These are phyloP conservation scores for Fagus crenata DNA, from an alignment of 306 rosid genomes.

Conservation along the genomic window DNA sequence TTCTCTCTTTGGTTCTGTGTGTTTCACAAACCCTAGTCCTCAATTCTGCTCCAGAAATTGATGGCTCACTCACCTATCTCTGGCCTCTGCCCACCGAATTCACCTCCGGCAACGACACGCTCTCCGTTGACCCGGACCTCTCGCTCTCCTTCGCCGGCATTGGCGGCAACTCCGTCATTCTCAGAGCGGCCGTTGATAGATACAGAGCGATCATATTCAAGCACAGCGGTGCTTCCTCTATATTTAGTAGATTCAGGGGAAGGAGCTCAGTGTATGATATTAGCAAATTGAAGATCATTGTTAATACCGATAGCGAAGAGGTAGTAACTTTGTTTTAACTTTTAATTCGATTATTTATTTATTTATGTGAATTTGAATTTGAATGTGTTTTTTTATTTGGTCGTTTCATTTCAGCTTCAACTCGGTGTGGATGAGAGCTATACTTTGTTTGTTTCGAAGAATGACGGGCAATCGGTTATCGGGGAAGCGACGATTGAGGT, in stretches of 20 bases:
- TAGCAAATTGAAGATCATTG: slow-evolving; percentile 48
- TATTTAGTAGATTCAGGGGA: slow-evolving; percentile 41
- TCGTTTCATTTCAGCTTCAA: slow-evolving; percentile 61
- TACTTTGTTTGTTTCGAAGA: slow-evolving; percentile 52
- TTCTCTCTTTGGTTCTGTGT: slow-evolving; percentile 27
- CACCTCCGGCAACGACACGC: slow-evolving; percentile 55
- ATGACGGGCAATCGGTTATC: slow-evolving; percentile 46
- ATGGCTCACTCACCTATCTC: slow-evolving; percentile 54
- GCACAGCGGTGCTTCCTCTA: slow-evolving; percentile 37
- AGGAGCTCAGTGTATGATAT: slow-evolving; percentile 41
- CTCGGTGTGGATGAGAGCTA: slow-evolving; percentile 96
- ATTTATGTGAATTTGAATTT: slow-evolving; percentile 15
- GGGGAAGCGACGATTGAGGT: slow-evolving; percentile 76
- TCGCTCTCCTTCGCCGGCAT: slow-evolving; percentile 42
- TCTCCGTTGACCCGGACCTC: slow-evolving; percentile 75
- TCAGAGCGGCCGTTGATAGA: slow-evolving; percentile 68
- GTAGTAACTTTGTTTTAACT: slow-evolving; percentile 29
- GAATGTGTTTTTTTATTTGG: neutral
- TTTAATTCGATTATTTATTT: neutral
- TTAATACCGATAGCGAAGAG: slow-evolving; percentile 56
- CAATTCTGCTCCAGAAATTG: slow-evolving; percentile 21
- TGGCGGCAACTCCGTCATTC: slow-evolving; percentile 49
- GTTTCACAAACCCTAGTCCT: slow-evolving; percentile 28
- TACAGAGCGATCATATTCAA: slow-evolving; percentile 66
- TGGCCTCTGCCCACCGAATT: slow-evolving; percentile 85